Evolutionary conservation across 352 stramenopile species (phyloP).

Genomic region (Globisporangium yorkense): DNA sequence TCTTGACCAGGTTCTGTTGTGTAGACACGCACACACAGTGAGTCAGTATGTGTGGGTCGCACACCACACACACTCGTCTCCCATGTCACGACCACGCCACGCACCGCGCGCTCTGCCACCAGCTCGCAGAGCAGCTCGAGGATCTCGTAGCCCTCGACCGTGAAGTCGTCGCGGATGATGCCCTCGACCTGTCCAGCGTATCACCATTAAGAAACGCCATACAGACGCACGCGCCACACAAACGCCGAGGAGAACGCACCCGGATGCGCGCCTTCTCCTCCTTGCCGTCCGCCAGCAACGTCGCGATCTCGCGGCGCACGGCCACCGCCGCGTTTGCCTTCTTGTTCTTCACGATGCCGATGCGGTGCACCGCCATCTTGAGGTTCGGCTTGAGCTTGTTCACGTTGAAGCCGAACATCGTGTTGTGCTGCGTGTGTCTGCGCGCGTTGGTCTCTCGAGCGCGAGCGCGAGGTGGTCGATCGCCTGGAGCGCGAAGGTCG

Average conservation of each 20-base stretch:
- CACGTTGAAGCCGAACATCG: constrained; percentile 88
- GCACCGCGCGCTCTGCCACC: constrained; percentile 86
- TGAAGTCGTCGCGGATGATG: constrained; percentile 95
- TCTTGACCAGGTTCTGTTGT: constrained; percentile 83
- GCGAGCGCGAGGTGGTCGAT: neutral
- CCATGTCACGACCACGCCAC: constrained; percentile 6
- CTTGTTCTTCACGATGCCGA: constrained; percentile 91
- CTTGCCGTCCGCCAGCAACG: constrained; percentile 81
- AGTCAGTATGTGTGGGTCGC: neutral
- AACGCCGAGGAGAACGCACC: constrained; percentile 36
- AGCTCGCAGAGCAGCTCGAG: constrained; percentile 93
- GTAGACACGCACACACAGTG: neutral
- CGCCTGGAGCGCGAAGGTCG: neutral
- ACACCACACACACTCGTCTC: no score
- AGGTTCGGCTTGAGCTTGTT: constrained; percentile 91
- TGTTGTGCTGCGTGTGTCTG: neutral
- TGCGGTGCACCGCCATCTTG: constrained; percentile 91
- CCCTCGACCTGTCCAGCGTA: constrained; percentile 60
- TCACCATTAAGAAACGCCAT: no score
- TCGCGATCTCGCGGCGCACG: constrained; percentile 69
- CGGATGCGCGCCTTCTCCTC: constrained; percentile 94
- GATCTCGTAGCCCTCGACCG: constrained; percentile 95
- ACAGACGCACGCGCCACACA: no score
- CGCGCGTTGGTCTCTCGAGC: neutral
- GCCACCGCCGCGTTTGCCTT: constrained; percentile 78